Evolutionary conservation across 1,284 basidiomycete genomes (phyloP).

Genomic region (Trichosporon coremiiforme): DNA sequence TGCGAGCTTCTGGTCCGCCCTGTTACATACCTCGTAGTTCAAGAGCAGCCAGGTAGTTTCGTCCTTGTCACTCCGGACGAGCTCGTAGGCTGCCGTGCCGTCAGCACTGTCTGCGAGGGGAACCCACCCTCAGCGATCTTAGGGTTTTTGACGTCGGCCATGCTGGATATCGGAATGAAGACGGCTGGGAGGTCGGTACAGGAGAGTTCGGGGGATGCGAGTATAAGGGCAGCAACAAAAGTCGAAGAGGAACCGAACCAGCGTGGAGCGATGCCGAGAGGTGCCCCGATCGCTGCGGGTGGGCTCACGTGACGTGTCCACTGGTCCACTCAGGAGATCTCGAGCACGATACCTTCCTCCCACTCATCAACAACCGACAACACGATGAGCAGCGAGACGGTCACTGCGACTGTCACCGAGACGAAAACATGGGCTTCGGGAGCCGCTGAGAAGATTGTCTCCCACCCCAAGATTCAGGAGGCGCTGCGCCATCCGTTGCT

Average conservation of each 20-base stretch:
- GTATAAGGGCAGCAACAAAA: background rate
- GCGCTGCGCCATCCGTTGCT: conserved; percentile 13
- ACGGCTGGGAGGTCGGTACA: conserved; percentile 9
- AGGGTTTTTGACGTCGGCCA: conserved; percentile 81
- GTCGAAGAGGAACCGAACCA: conserved; percentile 13
- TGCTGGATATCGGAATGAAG: conserved; percentile 48
- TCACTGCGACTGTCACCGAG: background rate
- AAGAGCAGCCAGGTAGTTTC: conserved; percentile 82
- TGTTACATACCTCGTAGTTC: conserved; percentile 71
- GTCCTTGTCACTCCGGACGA: conserved; percentile 77
- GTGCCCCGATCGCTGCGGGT: conserved; percentile 1
- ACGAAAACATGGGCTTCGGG: conserved; percentile 1
- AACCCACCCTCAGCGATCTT: conserved; percentile 72
- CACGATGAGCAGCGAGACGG: conserved; percentile 3
- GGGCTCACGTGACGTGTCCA: conserved; percentile 19
- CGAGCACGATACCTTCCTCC: background rate
- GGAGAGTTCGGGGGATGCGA: background rate
- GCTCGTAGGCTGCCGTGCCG: conserved; percentile 76
- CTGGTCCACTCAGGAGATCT: background rate
- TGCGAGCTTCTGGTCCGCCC: no score
- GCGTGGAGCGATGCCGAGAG: conserved; percentile 15
- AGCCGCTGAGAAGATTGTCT: conserved; percentile 8
- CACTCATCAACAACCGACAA: background rate
- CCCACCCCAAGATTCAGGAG: conserved; percentile 22
- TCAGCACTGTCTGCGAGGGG: conserved; percentile 17